Percentiles rank a stretch among this genome's conserved stretches.
These are phyloP conservation scores for Glaciozyma antarctica DNA, from an alignment of 768 basidiomycete species.

Conservation along the genomic window DNA sequence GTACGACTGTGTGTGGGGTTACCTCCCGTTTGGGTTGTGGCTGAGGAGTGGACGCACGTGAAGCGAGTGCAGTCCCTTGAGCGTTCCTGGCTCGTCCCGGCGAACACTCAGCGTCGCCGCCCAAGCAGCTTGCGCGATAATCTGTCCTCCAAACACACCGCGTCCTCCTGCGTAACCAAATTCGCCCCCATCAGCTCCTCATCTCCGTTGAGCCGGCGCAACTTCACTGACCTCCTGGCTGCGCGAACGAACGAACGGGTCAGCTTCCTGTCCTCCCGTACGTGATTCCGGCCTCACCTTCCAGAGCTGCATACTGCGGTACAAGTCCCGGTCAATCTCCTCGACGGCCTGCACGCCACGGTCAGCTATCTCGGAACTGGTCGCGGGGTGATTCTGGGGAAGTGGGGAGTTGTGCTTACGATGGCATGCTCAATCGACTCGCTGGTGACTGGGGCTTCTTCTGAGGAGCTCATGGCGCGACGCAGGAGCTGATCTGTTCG, in stretches of 20 bases:
- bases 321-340: conserved; percentile 27
- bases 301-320: conserved; percentile 28
- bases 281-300: conserved; percentile 4
- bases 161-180: conserved; percentile 10
- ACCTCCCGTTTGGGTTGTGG: background rate
- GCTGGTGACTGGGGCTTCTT: background rate
- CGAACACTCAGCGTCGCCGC: conserved; percentile 29
- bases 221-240: too few relatives aligned
- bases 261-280: background rate
- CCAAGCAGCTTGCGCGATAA: conserved; percentile 34
- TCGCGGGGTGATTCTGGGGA: background rate
- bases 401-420: conserved; percentile 1
- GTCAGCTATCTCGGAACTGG: background rate
- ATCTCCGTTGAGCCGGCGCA: too few relatives aligned
- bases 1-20: conserved; percentile 19
- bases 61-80: conserved; percentile 30
- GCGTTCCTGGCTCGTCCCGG: conserved; percentile 15
- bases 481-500: background rate
- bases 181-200: background rate
- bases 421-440: conserved; percentile 18
- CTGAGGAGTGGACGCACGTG: conserved; percentile 10
- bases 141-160: conserved; percentile 33
- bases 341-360: conserved; percentile 19
- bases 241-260: too few relatives aligned
- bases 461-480: background rate